Percentiles rank a stretch among this genome's conserved stretches.
Evolutionary conservation across 2,329 filamentous ascomycete species (phyloP).

Genomic region (Venturia oleaginea): DNA sequence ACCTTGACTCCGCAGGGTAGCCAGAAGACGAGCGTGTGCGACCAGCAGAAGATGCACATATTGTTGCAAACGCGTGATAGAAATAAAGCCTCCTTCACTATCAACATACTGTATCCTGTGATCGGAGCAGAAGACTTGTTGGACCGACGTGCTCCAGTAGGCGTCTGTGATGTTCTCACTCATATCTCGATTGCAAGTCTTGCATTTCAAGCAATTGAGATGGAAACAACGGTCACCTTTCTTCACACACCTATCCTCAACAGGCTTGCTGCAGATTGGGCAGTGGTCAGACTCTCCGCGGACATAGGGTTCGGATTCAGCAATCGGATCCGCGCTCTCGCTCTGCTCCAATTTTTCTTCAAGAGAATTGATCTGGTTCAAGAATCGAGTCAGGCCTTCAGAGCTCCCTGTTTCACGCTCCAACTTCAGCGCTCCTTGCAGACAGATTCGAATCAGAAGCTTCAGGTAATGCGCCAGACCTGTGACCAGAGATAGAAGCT

Average conservation of each 20-base stretch:
- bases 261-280: constrained; percentile 68
- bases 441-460: constrained; percentile 89
- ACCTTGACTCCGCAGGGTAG: constrained; percentile 76
- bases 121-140: constrained; percentile 60
- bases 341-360: constrained; percentile 60
- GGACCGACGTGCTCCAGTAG: constrained; percentile 58
- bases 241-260: constrained; percentile 87
- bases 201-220: constrained; percentile 62
- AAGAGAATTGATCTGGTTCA: constrained; percentile 76
- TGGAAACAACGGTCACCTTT: constrained; percentile 74
- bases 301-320: constrained; percentile 35
- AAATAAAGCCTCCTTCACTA: constrained; percentile 54
- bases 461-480: constrained; percentile 96
- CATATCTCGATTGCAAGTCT: constrained; percentile 65
- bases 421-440: constrained; percentile 84
- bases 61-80: constrained; percentile 80
- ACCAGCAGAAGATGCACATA: constrained; percentile 91
- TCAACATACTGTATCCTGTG: constrained; percentile 55
- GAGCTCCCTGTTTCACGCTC: constrained; percentile 72
- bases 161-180: constrained; percentile 60
- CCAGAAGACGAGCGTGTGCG: constrained; percentile 77
- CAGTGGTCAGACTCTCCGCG: constrained; percentile 62
- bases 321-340: constrained; percentile 46
- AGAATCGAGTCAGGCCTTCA: constrained; percentile 70
- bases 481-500: constrained; percentile 93